Base-by-base conservation (phyloP, 495 filamentous ascomycete genomes). In the Neurospora intermedia region DNA sequence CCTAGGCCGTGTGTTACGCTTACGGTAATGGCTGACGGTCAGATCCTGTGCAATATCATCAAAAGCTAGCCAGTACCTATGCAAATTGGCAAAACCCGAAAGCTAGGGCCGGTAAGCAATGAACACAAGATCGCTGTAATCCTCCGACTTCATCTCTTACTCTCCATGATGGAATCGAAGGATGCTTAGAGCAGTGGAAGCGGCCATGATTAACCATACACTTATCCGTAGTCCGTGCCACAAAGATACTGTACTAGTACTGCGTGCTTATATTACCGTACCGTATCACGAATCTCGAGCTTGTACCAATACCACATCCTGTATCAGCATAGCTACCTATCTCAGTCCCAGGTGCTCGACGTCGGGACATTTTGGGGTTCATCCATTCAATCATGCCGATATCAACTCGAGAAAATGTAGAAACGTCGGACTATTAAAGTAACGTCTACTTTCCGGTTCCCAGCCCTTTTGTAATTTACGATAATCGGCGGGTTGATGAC, bases 161-260 rank as follows among this genome's bases (percentile, higher is more conserved):
- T 74, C 79, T 77, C 75, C 77, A 54, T 70, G 71, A 72, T 76
- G 74, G 42, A 72, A 76, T 74, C 9, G 43, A 46, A 46, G 43
- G 43, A 46, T 20, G 43, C 7, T 45, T 72, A 71, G 70, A 77
- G 70, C 41, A 41, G 40, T 41, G 40, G 40, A 8, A 76, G 75
- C 23, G 23, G 48, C 20, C 2, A 27, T 59, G 20, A 59, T 59
- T 59, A 59, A 39, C 6, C 4, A 6, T 38, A 31, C 27, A 4
- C 48, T 59, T 7, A 31, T 62, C 54, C 54, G 27, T 62, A 31
- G 27, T 62, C 54, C 54, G 54, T 31, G 35, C 6, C 27, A 27
- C 23, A 66, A 35, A 35, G 15, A 66, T 66, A 6, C 4, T 38
- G 35, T 38, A 38, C 4, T 38, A 38, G 35, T 38, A 66, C 54